phyloP scores from a whole-genome alignment of 306 rosid species.

The Ormosia emarginata region DNA sequence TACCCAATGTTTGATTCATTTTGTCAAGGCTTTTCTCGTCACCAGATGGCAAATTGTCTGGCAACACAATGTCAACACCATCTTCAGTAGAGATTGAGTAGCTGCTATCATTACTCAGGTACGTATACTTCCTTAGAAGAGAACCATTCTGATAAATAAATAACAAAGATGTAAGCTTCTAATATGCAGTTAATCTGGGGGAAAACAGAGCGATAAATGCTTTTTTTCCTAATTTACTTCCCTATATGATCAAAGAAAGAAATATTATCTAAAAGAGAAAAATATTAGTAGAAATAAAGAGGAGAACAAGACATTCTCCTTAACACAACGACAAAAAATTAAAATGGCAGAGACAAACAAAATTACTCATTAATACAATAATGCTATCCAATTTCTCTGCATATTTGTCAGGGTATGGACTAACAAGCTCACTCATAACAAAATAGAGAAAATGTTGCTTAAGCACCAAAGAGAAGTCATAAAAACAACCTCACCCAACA shows the following conservation, averaged over 20 bases:
- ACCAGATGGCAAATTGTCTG: slow-evolving; percentile 44
- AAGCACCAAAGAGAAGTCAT: background rate
- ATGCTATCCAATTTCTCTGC: background rate
- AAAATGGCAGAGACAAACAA: background rate
- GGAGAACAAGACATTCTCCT: background rate
- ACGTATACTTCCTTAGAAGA: slow-evolving; percentile 72
- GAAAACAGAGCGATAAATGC: background rate
- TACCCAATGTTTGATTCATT: slow-evolving; percentile 40
- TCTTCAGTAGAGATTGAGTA: slow-evolving; percentile 80
- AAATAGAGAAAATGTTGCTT: background rate
- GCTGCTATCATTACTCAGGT: slow-evolving; percentile 89
- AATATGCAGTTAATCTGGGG: background rate
- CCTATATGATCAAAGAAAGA: background rate
- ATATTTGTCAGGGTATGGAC: background rate
- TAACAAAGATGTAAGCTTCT: slow-evolving; percentile 21
- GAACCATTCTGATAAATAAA: slow-evolving; percentile 66
- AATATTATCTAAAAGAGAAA: background rate
- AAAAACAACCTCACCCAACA: background rate
- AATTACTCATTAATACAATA: background rate
- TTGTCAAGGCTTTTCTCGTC: slow-evolving; percentile 45
- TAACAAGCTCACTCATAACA: background rate
- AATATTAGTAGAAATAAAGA: background rate
- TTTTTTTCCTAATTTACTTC: background rate
- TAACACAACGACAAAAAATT: background rate
- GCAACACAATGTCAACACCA: slow-evolving; percentile 64